Evolutionary conservation across 176 grass and related monocot species (phyloP).

Genomic region (sorghum (Sorghum bicolor)): Sorghum_bicolor_NCBIv3 NC_012875.2:60445001-60445500

Average conservation of each 20-base stretch:
- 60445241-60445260: neutral
- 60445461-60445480: slow-evolving; percentile 1
- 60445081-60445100: neutral
- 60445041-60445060: neutral
- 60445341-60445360: neutral
- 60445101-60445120: neutral
- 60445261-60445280: neutral
- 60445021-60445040: slow-evolving; percentile 44
- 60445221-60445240: neutral
- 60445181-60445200: neutral
- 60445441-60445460: slow-evolving; percentile 4
- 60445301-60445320: neutral
- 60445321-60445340: neutral
- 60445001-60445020: slow-evolving; percentile 78
- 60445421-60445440: slow-evolving; percentile 41
- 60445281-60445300: neutral
- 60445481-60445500: neutral
- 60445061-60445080: neutral
- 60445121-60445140: neutral
- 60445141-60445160: neutral
- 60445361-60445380: neutral
- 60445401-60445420: slow-evolving; percentile 37
- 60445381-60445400: neutral
- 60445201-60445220: too few relatives aligned
- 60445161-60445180: neutral